Conservation (phyloP, 305 asterid genomes). For the Solanum hybrid region DNA sequence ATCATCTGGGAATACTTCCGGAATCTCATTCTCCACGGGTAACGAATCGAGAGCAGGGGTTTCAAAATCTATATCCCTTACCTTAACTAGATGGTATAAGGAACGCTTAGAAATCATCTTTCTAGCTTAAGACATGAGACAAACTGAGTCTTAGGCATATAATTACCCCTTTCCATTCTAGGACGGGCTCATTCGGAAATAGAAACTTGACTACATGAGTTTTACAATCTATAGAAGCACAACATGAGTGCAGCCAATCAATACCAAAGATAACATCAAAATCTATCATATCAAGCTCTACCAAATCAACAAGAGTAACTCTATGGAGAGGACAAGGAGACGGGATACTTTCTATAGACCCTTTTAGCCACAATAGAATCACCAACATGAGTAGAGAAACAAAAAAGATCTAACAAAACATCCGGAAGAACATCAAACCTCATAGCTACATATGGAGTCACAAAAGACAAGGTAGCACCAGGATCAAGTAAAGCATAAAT, state of each 20-base stretch:
- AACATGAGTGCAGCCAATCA: not conserved
- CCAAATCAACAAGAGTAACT: not conserved
- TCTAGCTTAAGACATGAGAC: not conserved
- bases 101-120: not conserved
- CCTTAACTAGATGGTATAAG: not conserved
- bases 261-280: not conserved
- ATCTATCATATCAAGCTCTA: not conserved
- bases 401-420: not conserved
- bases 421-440: not conserved
- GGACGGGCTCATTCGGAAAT: not conserved
- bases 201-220: not conserved
- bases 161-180: not conserved
- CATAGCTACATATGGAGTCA: not conserved
- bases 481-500: not conserved
- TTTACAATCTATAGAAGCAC: not conserved
- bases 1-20: not conserved
- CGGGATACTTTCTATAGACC: not conserved
- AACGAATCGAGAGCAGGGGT: not conserved
- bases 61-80: not conserved
- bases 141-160: not conserved
- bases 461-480: not conserved
- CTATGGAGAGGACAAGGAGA: not conserved
- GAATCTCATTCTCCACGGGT: not conserved
- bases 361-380: not conserved
- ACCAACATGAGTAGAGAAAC: not conserved